phyloP scores from a whole-genome alignment of 2,329 filamentous ascomycete genomes.

The Aspergillus awamori region DNA sequence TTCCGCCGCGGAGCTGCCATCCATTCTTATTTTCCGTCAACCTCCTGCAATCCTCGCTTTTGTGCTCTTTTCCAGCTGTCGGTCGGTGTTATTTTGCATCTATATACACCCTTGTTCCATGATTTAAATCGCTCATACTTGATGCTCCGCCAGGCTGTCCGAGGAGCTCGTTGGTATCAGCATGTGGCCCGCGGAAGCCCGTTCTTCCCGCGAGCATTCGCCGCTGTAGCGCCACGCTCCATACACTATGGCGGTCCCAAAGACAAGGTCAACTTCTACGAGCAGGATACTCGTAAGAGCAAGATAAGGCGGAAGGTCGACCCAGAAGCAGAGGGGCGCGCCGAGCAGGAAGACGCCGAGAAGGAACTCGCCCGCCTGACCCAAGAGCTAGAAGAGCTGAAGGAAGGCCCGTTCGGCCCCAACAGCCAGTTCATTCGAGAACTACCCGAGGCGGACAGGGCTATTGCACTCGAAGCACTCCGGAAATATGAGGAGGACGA shows the following conservation, averaged over 20 bases:
- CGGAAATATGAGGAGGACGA: constrained; percentile 45
- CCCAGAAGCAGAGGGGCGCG: constrained; percentile 42
- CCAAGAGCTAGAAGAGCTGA: constrained; percentile 42
- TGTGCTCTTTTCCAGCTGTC: background rate
- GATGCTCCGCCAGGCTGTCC: constrained; percentile 50
- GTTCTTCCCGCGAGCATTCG: constrained; percentile 38
- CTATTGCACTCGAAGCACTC: constrained; percentile 46
- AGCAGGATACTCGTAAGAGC: constrained; percentile 43
- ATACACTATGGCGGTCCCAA: constrained; percentile 41
- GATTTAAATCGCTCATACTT: constrained; percentile 38
- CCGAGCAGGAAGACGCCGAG: constrained; percentile 42
- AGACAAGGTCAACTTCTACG: constrained; percentile 48
- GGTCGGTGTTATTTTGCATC: background rate
- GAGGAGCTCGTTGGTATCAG: constrained; percentile 49
- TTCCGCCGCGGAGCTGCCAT: constrained; percentile 28
- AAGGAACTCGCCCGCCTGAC: constrained; percentile 44
- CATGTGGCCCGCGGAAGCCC: constrained; percentile 41
- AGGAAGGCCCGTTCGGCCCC: constrained; percentile 44
- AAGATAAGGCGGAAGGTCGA: constrained; percentile 42
- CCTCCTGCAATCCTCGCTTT: background rate
- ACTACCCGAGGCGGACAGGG: constrained; percentile 46
- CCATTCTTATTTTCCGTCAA: constrained; percentile 10
- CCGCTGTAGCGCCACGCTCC: constrained; percentile 32
- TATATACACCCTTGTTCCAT: constrained; percentile 28
- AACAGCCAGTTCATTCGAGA: constrained; percentile 48